Evolutionary conservation across 2,329 filamentous ascomycete genomes (phyloP).

Genomic region (Hymenoscyphus linearis): DNA sequence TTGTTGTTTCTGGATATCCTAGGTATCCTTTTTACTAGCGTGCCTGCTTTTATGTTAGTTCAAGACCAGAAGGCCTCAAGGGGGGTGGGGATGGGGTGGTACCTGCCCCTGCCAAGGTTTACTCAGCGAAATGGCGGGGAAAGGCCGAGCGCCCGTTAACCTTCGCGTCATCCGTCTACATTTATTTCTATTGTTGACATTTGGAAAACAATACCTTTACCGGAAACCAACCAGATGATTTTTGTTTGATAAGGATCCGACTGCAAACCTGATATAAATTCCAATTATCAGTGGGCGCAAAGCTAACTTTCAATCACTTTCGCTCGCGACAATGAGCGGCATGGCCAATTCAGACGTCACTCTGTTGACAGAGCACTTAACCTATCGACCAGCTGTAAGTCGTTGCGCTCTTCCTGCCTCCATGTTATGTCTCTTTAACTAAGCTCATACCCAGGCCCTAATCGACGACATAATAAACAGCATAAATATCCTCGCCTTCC

Average conservation of each 20-base stretch:
- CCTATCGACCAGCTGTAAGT: conserved; percentile 84
- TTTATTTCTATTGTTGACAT: neutral
- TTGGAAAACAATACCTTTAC: neutral
- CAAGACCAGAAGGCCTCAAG: too few relatives aligned
- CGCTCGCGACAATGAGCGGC: conserved; percentile 21
- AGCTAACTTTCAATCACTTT: neutral
- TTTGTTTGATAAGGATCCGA: neutral
- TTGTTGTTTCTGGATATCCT: neutral
- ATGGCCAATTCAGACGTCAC: conserved; percentile 39
- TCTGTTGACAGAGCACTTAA: conserved; percentile 91
- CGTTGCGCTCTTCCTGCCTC: neutral
- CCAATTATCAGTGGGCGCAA: conserved; percentile 1
- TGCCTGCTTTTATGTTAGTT: neutral
- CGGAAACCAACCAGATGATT: neutral
- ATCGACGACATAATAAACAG: conserved; percentile 98
- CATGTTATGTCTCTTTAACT: neutral
- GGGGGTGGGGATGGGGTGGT: too few relatives aligned
- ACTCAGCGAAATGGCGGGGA: neutral
- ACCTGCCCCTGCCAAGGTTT: neutral
- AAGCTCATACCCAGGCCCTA: conserved; percentile 57
- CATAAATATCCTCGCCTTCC: conserved; percentile 88
- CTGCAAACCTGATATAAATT: neutral
- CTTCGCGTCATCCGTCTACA: neutral
- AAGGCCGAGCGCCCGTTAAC: neutral
- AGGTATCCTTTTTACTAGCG: neutral